Conservation (phyloP, 1,139 yeast genomes). For the Yamadazyma epiphylla region DNA sequence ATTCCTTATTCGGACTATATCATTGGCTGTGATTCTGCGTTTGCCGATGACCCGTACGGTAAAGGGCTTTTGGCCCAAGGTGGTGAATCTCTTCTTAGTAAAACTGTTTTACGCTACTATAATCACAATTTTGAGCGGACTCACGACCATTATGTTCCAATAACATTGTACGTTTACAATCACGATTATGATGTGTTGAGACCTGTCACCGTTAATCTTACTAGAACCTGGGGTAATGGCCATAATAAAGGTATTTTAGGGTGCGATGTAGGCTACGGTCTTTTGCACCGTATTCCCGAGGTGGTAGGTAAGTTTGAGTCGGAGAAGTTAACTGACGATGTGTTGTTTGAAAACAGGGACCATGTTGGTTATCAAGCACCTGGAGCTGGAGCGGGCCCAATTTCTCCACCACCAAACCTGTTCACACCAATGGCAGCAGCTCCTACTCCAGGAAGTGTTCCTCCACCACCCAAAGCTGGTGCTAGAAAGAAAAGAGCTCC, state of each 20-base stretch:
- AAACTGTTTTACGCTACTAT: conserved; percentile 57
- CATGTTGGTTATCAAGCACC: conserved; percentile 11
- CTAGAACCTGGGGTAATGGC: conserved; percentile 40
- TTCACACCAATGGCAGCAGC: conserved; percentile 9
- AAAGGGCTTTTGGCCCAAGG: conserved; percentile 67
- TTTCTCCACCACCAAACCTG: conserved; percentile 8
- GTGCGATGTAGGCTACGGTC: conserved; percentile 92
- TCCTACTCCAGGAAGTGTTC: conserved; percentile 11
- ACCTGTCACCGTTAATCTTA: conserved; percentile 70
- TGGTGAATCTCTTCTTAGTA: conserved; percentile 76
- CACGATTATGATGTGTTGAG: conserved; percentile 81
- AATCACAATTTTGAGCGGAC: conserved; percentile 43
- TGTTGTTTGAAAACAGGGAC: conserved; percentile 30
- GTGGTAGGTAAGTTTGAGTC: conserved; percentile 49
- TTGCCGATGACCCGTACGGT: conserved; percentile 43
- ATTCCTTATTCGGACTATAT: conserved; percentile 86
- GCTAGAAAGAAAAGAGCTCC: conserved; percentile 28
- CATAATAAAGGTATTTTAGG: conserved; percentile 79
- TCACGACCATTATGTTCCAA: conserved; percentile 33
- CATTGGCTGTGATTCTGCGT: conserved; percentile 72
- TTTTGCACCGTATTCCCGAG: conserved; percentile 79
- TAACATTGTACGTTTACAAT: conserved; percentile 76
- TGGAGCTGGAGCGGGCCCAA: conserved; percentile 2
- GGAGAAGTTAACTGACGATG: conserved; percentile 31
- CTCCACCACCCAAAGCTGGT: conserved; percentile 19